These are phyloP conservation scores for Phytophthora cryptogea DNA, from an alignment of 352 stramenopile species.

Conservation along the genomic window DNA sequence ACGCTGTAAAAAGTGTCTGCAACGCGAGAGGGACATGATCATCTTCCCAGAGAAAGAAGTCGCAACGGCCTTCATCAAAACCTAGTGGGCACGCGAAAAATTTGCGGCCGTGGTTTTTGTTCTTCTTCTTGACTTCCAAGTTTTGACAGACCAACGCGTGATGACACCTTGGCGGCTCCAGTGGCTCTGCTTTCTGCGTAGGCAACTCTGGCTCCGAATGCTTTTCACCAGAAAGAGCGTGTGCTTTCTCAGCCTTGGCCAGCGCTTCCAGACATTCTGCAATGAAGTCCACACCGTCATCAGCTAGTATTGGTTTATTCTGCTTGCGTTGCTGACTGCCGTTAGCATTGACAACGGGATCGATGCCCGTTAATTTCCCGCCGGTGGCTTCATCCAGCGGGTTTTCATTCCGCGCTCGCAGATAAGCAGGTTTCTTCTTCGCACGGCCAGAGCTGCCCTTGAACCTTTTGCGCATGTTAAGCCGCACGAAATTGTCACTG, in stretches of 20 bases:
- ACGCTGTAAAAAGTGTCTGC: constrained; percentile 49
- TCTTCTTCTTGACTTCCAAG: constrained; percentile 85
- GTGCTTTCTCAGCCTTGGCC: constrained; percentile 38
- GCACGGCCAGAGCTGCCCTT: constrained; percentile 69
- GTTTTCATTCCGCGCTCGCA: constrained; percentile 44
- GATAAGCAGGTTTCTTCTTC: constrained; percentile 70
- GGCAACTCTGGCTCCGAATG: not conserved
- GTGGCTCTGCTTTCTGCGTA: constrained; percentile 14
- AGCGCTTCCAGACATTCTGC: constrained; percentile 76
- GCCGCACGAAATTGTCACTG: constrained; percentile 80
- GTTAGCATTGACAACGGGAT: constrained; percentile 30
- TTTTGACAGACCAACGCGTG: constrained; percentile 63
- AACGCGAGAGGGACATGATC: constrained; percentile 73
- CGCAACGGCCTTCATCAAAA: constrained; percentile 79
- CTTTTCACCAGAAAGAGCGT: constrained; percentile 5
- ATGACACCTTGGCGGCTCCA: constrained; percentile 61
- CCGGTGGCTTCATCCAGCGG: constrained; percentile 25
- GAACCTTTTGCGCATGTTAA: constrained; percentile 81
- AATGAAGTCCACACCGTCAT: constrained; percentile 81
- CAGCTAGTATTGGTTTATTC: constrained; percentile 20
- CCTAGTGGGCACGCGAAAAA: constrained; percentile 79
- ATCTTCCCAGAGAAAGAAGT: constrained; percentile 88
- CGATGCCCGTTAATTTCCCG: constrained; percentile 18
- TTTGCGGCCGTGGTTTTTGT: constrained; percentile 71
- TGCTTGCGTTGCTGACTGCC: constrained; percentile 36